Base-by-base conservation (phyloP, 75 land plant species). In the Ceratopteris richardii region DNA sequence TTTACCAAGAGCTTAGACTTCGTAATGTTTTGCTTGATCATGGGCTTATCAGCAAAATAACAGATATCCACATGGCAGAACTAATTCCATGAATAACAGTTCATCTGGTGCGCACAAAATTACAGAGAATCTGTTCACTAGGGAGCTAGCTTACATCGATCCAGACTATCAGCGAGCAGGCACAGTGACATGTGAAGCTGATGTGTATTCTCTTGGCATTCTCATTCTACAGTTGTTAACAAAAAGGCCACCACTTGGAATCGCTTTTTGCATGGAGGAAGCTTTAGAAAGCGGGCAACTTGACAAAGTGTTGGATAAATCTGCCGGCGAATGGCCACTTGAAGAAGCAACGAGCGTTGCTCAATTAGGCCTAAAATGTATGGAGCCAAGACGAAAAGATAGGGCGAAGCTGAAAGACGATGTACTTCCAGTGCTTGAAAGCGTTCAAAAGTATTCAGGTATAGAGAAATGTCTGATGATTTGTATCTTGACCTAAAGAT, bases 1-100 rank as follows among this genome's bases (percentile, higher is more conserved):
- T 92, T 46, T 93, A 92, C 66, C 68, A 93, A 7, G 97, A 92
- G 66, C 54, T 92, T 37, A 92, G 87, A 57, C 93, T 89, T n/a
- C 89, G 69, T 20, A 90, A 90, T 52, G 80, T 90, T 28, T 69
- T 90, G 36, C 37, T 90, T 31, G 90, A 85, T 56, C 50, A 55
- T 44, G 76, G 86, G 21, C 80, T 70, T 44, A 75, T 80, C 54
- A 74, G 87, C 74, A 90, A 90, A 61, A 81, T 86, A 47, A 78
- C 76, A 25, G 96, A 90, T 72, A 86, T 83, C 40, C 90, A 90
- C 13, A 61, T 89, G 44, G 95, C 90, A 14, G 77, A 79, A 31
- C 47, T 86, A 46, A 54, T 89, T 17, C 56, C 76, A 19, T n/a
- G n/a, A 19, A 10, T n/a, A n/a, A n/a, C n/a, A n/a, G n/a, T n/a